These are phyloP conservation scores for Colletotrichum tabaci DNA, from an alignment of 2,329 filamentous ascomycete genomes.

Conservation along the genomic window DNA sequence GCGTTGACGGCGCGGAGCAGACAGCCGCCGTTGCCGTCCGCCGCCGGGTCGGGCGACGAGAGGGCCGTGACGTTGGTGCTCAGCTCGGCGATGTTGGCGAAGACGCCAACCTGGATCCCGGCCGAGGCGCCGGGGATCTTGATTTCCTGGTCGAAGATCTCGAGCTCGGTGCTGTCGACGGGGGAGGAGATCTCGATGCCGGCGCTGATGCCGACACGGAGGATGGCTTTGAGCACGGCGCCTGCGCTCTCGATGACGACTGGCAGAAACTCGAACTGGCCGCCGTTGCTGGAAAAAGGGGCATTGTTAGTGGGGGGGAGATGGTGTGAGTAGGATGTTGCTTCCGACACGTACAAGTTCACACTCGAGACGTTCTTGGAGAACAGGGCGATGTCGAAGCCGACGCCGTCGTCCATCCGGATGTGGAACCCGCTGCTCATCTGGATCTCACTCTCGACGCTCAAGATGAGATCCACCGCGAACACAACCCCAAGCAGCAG, in stretches of 20 bases:
- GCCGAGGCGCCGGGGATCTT: constrained; percentile 51
- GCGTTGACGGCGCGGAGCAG: constrained; percentile 61
- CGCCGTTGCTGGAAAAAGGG: constrained; percentile 59
- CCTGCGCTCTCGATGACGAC: constrained; percentile 62
- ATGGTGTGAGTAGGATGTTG: not conserved
- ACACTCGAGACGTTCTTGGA: constrained; percentile 63
- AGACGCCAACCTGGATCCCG: constrained; percentile 65
- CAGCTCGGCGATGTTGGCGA: constrained; percentile 68
- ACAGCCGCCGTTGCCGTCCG: constrained; percentile 54
- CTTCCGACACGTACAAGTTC: constrained; percentile 59
- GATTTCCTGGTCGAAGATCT: constrained; percentile 42
- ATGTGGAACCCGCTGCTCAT: constrained; percentile 71
- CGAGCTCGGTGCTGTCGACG: constrained; percentile 23
- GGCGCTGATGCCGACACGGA: constrained; percentile 63
- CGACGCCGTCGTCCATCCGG: constrained; percentile 64
- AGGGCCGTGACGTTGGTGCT: constrained; percentile 64
- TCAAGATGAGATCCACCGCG: constrained; percentile 67
- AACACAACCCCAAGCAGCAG: constrained; percentile 62
- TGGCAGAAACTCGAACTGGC: constrained; percentile 70
- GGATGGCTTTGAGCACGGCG: constrained; percentile 60
- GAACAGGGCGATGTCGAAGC: constrained; percentile 66
- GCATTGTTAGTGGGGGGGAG: too few relatives aligned
- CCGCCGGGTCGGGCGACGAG: constrained; percentile 45
- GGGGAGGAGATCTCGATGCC: constrained; percentile 55
- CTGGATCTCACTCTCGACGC: constrained; percentile 60